These are phyloP conservation scores for Extremus antarcticus DNA, from an alignment of 495 filamentous ascomycete species.

Conservation along the genomic window DNA sequence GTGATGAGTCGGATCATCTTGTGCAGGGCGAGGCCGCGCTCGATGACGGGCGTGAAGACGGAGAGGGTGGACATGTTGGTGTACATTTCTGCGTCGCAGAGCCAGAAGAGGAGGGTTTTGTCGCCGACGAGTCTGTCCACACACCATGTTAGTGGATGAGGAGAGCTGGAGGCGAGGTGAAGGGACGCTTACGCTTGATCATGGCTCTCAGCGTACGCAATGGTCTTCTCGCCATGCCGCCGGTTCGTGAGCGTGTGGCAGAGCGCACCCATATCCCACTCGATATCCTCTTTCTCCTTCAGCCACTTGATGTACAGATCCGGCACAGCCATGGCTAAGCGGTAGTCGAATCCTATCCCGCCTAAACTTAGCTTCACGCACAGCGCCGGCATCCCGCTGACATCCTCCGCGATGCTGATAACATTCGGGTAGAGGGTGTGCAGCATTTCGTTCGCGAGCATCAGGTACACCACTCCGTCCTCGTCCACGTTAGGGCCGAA, in stretches of 20 bases:
- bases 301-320: slow-evolving; percentile 99
- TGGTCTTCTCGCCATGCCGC: slow-evolving; percentile 94
- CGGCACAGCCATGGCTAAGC: slow-evolving; percentile 93
- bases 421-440: slow-evolving; percentile 73
- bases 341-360: slow-evolving; percentile 92
- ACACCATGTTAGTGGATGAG: slow-evolving; percentile 26
- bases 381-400: slow-evolving; percentile 93
- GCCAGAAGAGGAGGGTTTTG: slow-evolving; percentile 93
- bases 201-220: slow-evolving; percentile 93
- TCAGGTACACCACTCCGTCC: slow-evolving; percentile 89
- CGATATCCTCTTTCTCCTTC: slow-evolving; percentile 82
- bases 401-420: slow-evolving; percentile 92
- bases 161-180: neutral
- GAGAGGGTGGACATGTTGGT: slow-evolving; percentile 88
- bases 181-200: slow-evolving; percentile 78
- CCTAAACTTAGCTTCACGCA: slow-evolving; percentile 77
- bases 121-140: slow-evolving; percentile 78
- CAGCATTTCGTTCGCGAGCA: slow-evolving; percentile 94
- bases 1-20: slow-evolving; percentile 95
- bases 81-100: slow-evolving; percentile 94
- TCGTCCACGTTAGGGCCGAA: slow-evolving; percentile 89
- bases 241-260: slow-evolving; percentile 82
- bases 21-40: slow-evolving; percentile 82
- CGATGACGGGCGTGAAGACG: slow-evolving; percentile 78
- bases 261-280: slow-evolving; percentile 86